Evolutionary conservation across 2,329 filamentous ascomycete genomes (phyloP).

Genomic region (Aureobasidium sp.): DNA sequence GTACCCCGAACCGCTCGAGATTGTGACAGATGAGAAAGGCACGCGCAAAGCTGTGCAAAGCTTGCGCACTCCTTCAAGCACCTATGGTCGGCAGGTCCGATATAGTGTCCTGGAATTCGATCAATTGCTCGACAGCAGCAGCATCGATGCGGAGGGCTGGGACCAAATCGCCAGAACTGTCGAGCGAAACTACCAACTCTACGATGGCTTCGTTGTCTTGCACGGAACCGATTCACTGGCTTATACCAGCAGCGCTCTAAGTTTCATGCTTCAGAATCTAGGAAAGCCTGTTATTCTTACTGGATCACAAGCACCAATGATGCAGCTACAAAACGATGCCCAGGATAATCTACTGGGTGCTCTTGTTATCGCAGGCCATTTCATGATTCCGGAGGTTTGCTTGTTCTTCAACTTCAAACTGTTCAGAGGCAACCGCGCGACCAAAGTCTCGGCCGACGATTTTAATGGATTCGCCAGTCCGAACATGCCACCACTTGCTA

Average conservation of each 20-base stretch:
- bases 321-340: conserved; percentile 82
- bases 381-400: conserved; percentile 86
- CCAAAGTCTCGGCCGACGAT: conserved; percentile 77
- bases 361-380: conserved; percentile 82
- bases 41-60: conserved; percentile 51
- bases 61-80: conserved; percentile 69
- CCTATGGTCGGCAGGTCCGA: conserved; percentile 70
- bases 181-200: conserved; percentile 74
- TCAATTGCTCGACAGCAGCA: conserved; percentile 78
- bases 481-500: conserved; percentile 74
- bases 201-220: conserved; percentile 83
- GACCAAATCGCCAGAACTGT: conserved; percentile 73
- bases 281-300: conserved; percentile 88
- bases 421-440: conserved; percentile 79
- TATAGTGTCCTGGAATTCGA: conserved; percentile 81
- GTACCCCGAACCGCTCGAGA: conserved; percentile 45
- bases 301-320: conserved; percentile 63
- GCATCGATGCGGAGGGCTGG: conserved; percentile 81
- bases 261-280: conserved; percentile 85
- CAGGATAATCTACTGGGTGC: conserved; percentile 84
- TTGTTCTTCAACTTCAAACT: conserved; percentile 90
- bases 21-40: conserved; percentile 43
- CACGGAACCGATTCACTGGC: conserved; percentile 83
- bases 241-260: conserved; percentile 82
- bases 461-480: conserved; percentile 84